Evolutionary conservation across 2,329 filamentous ascomycete species (phyloP).

Genomic region (Orbilia ellipsospora): DNA sequence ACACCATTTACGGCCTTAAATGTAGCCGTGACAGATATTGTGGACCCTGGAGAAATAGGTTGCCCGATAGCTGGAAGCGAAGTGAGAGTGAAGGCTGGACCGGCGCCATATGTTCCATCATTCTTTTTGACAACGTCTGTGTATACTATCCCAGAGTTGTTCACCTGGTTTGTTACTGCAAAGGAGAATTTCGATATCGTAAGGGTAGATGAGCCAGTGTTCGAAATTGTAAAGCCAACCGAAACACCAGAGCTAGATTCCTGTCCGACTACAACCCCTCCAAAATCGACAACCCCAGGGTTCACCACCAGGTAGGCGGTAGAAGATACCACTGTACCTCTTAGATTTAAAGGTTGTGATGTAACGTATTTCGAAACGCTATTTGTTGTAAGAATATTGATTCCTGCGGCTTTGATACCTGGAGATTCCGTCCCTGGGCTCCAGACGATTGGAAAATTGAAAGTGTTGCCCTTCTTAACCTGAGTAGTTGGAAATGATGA

Average conservation of each 20-base stretch:
- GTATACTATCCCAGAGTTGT: constrained; percentile 58
- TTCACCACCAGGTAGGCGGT: constrained; percentile 62
- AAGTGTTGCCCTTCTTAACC: constrained; percentile 61
- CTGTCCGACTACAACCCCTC: constrained; percentile 62
- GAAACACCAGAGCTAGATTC: constrained; percentile 59
- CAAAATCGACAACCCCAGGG: constrained; percentile 63
- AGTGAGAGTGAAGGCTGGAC: constrained; percentile 60
- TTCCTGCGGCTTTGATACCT: constrained; percentile 61
- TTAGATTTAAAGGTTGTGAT: constrained; percentile 62
- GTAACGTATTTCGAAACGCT: constrained; percentile 62
- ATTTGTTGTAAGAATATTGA: constrained; percentile 63
- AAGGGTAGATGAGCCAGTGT: constrained; percentile 62
- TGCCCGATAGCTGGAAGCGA: constrained; percentile 60
- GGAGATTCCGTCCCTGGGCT: constrained; percentile 61
- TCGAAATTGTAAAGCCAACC: constrained; percentile 62
- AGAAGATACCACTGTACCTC: constrained; percentile 62
- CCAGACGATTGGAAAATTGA: constrained; percentile 64
- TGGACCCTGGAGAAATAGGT: constrained; percentile 60
- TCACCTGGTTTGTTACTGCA: constrained; percentile 59
- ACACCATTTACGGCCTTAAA: constrained; percentile 60
- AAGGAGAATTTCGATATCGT: constrained; percentile 62
- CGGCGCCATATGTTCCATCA: constrained; percentile 59
- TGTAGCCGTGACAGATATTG: constrained; percentile 60
- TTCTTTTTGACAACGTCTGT: constrained; percentile 60
- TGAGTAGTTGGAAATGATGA: constrained; percentile 62